Evolutionary conservation across 1,284 basidiomycete species (phyloP).

Genomic region (Ustilago trichophora): DNA sequence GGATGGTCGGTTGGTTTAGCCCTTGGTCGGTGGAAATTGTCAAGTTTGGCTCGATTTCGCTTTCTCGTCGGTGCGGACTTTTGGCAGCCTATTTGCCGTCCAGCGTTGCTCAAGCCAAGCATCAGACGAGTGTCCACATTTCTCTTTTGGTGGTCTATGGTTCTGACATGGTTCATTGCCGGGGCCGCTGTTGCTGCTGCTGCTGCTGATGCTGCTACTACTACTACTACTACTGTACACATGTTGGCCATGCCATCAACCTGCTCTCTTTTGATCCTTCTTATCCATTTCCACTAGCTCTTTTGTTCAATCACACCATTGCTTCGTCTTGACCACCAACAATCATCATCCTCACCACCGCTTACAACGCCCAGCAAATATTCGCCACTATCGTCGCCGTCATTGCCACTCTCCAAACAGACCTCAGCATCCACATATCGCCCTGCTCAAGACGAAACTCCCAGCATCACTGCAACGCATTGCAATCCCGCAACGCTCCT

Average conservation of each 20-base stretch:
- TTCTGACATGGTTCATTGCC: slow-evolving; percentile 2
- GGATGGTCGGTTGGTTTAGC: background rate
- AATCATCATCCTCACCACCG: background rate
- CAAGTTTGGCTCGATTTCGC: slow-evolving; percentile 12
- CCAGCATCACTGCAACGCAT: too few species aligned
- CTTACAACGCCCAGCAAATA: too few species aligned
- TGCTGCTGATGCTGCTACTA: background rate
- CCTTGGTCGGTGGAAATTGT: background rate
- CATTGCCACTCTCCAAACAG: too few species aligned
- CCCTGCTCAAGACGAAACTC: too few species aligned
- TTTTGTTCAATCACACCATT: background rate
- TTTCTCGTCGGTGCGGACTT: slow-evolving; percentile 21
- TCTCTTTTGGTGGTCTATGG: too few species aligned
- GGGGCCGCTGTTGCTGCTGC: background rate
- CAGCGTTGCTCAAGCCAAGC: too few species aligned
- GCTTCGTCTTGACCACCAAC: slow-evolving; percentile 5
- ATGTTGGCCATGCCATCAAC: too few species aligned
- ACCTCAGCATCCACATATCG: too few species aligned
- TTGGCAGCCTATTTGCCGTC: slow-evolving; percentile 8
- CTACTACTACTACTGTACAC: too few species aligned
- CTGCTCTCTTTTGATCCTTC: background rate
- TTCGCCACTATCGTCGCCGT: too few species aligned
- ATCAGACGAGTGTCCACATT: slow-evolving; percentile 35
- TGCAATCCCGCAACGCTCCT: too few species aligned
- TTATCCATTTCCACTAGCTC: background rate